Base-by-base conservation (phyloP, 2,329 filamentous ascomycete genomes). In the Colletotrichum sp. region DNA sequence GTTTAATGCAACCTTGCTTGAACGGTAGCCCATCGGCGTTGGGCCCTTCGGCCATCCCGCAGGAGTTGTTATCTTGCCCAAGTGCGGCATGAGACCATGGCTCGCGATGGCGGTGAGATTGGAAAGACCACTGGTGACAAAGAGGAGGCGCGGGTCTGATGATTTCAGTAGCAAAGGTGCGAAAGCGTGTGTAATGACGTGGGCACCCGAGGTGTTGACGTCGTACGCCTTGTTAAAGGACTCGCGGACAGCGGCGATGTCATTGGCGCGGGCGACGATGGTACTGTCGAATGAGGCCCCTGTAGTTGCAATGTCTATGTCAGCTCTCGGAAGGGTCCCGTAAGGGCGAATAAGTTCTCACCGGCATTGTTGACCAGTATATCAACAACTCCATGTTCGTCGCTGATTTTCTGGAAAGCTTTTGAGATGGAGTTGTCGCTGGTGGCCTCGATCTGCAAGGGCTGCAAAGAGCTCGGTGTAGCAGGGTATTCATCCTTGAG, bases 371-470 rank as follows among this genome's bases (percentile, higher is more conserved):
- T 85, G 39, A 85, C 78, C 13, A 86, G 74, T 10, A 80, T 78
- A 72, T 85, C 84, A 5, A 85, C 34, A 24, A 79, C 74, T 15
- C 80, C 83, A 43, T 79, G 78, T 15, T 79, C 75, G 6, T 73
- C 67, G 52, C 79, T 74, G n/a, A 85, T 75, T 48, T 78, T 70
- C 8, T 80, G 77, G 24, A 81, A 83, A 1, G 81, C 80, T 1
- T 77, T 77, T 5, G 78, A 34, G 72, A 85, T 85, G 0, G 88
- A 90, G 0, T 83, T 81, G 79, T 93, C 91, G 21, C 86, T 85
- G 52, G 84, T 82, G 21, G 93, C 82, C 79, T 93, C 91, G 64
- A 93, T 81, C 75, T 90, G 87, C 1, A 93, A 68, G 0, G 86
- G 76, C 36, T 85, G 84, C 15, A 92, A 76, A 3, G 83, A 86